These are phyloP conservation scores for Pseudofabraea citricarpa DNA, from an alignment of 2,329 filamentous ascomycete species.

Conservation along the genomic window DNA sequence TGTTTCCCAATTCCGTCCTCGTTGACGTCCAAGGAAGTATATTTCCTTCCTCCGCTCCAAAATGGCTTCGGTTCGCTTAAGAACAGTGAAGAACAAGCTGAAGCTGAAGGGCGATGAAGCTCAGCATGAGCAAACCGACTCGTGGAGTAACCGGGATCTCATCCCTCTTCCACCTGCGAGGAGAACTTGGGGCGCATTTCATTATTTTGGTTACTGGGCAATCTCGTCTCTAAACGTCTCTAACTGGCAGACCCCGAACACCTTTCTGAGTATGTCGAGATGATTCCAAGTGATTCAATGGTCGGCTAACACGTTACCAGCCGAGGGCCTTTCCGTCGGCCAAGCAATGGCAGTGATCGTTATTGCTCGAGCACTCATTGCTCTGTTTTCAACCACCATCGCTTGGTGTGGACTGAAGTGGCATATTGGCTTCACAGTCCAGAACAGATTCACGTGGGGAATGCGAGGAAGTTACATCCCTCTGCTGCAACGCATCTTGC, in stretches of 20 bases:
- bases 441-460: conserved; percentile 46
- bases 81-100: conserved; percentile 3
- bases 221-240: conserved; percentile 30
- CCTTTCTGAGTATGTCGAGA: conserved; percentile 30
- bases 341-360: conserved; percentile 44
- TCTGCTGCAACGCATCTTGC: conserved; percentile 38
- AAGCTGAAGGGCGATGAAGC: conserved; percentile 17
- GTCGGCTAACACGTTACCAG: not conserved
- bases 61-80: conserved; percentile 3
- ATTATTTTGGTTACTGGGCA: conserved; percentile 33
- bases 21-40: too few species aligned
- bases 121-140: conserved; percentile 40
- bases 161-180: conserved; percentile 33
- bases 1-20: too few species aligned
- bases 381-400: conserved; percentile 37
- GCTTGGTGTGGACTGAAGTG: conserved; percentile 43
- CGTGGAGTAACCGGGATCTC: conserved; percentile 33
- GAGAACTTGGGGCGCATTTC: conserved; percentile 34
- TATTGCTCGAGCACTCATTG: conserved; percentile 36
- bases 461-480: conserved; percentile 43
- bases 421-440: conserved; percentile 46
- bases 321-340: conserved; percentile 40
- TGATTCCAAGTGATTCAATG: not conserved
- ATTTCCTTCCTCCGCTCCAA: too few species aligned
- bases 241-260: conserved; percentile 44